These are phyloP conservation scores for Pseudocercospora macadamiae DNA, from an alignment of 2,329 filamentous ascomycete species.

Conservation along the genomic window DNA sequence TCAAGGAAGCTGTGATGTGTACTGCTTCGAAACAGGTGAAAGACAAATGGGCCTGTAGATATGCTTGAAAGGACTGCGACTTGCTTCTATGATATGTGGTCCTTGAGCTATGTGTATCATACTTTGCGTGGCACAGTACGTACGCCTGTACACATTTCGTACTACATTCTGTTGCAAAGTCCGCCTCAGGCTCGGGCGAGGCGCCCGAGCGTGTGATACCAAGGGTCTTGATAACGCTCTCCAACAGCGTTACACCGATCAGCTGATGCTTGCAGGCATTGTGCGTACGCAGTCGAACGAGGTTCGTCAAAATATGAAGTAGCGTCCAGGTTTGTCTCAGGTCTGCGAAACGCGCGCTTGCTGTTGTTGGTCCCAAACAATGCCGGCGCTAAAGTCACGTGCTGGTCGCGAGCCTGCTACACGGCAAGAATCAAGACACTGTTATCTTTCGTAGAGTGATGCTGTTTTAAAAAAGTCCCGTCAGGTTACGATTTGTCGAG, in stretches of 20 bases:
- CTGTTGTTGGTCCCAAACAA: not conserved
- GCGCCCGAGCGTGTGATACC: slow-evolving; percentile 3
- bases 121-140: slow-evolving; percentile 1
- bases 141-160: slow-evolving; percentile 1
- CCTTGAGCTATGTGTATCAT: slow-evolving; percentile 4
- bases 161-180: not conserved
- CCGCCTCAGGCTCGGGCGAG: slow-evolving; percentile 1
- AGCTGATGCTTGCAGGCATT: slow-evolving; percentile 6
- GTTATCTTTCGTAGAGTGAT: no score
- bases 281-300: not conserved
- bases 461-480: no score
- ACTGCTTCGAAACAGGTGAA: not conserved
- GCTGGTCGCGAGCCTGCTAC: not conserved
- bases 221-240: slow-evolving; percentile 1
- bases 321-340: slow-evolving; percentile 8
- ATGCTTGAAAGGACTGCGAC: not conserved
- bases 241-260: not conserved
- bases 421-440: no score
- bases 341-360: slow-evolving; percentile 11
- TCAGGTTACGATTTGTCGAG: no score
- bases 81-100: not conserved
- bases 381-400: slow-evolving; percentile 11
- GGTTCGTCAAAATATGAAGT: not conserved
- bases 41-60: not conserved
- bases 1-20: not conserved